Evolutionary conservation across 225 moss, liverwort and hornwort species (phyloP).

Genomic region (Lunularia cruciata): DNA sequence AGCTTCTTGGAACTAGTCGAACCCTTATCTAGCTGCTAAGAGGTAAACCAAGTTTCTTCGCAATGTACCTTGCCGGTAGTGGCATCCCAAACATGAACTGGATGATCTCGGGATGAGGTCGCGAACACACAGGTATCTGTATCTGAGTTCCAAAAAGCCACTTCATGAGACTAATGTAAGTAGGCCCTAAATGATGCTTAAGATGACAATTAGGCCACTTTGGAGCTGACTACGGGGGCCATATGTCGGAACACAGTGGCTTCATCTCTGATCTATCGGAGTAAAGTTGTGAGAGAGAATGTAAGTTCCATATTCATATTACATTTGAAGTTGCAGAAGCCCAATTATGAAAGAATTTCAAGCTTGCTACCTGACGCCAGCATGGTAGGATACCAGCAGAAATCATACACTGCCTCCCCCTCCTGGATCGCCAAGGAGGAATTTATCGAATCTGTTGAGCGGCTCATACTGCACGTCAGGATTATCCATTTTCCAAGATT

Average conservation of each 20-base stretch:
- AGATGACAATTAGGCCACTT: too few relatives aligned
- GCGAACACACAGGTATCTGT: conserved; percentile 77
- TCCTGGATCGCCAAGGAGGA: conserved; percentile 68
- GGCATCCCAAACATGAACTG: conserved; percentile 98
- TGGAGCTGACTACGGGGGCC: too few relatives aligned
- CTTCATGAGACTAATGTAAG: neutral
- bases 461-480: neutral
- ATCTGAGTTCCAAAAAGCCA: conserved; percentile 49
- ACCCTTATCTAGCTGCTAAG: neutral
- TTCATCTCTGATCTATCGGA: too few relatives aligned
- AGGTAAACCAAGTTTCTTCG: neutral
- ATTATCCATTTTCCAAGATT: too few relatives aligned
- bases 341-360: neutral
- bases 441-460: conserved; percentile 65
- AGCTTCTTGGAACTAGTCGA: neutral
- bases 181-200: too few relatives aligned
- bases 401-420: conserved; percentile 97
- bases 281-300: neutral
- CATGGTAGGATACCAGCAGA: conserved; percentile 95
- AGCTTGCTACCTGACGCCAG: conserved; percentile 54
- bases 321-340: neutral
- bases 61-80: conserved; percentile 65
- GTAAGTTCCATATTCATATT: neutral
- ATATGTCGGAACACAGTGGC: too few relatives aligned
- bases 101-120: conserved; percentile 90